A percentile compares a stretch with the other conserved stretches of the same genome.
phyloP scores from a whole-genome alignment of 345 rosid genomes.

The Euphorbia lathyris region DNA sequence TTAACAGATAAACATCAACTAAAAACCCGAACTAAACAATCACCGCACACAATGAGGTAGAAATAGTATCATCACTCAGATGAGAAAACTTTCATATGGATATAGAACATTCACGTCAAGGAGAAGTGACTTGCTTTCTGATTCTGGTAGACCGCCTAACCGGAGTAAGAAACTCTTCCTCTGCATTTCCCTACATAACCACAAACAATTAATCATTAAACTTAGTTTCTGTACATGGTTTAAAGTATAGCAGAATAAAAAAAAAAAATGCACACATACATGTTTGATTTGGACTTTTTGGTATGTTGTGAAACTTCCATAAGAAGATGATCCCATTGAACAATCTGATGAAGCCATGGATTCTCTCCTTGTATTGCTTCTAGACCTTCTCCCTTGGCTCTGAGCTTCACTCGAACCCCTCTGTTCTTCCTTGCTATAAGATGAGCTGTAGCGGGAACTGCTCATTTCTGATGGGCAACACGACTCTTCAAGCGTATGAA shows the following conservation, averaged over 20 bases:
- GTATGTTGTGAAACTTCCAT: conserved; percentile 78
- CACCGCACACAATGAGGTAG: too few relatives aligned
- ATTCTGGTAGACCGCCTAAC: conserved; percentile 86
- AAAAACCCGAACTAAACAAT: too few relatives aligned
- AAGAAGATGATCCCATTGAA: conserved; percentile 53
- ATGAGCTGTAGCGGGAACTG: conserved; percentile 44
- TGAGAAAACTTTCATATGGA: neutral
- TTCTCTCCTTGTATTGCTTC: conserved; percentile 44
- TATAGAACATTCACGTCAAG: conserved; percentile 24
- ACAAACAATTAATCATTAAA: neutral
- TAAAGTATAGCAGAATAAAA: neutral
- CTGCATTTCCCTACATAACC: conserved; percentile 47
- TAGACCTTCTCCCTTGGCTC: conserved; percentile 41
- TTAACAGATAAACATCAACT: too few relatives aligned
- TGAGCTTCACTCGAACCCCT: conserved; percentile 34
- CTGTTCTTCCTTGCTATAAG: conserved; percentile 25
- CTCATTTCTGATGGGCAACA: conserved; percentile 54
- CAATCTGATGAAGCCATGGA: conserved; percentile 64
- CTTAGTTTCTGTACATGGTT: neutral
- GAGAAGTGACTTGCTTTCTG: conserved; percentile 47
- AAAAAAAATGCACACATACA: conserved; percentile 35
- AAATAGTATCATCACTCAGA: neutral
- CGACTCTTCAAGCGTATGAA: conserved; percentile 39
- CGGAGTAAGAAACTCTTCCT: conserved; percentile 62
- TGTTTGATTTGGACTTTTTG: conserved; percentile 61